Evolutionary conservation across 2,329 filamentous ascomycete genomes (phyloP).

Genomic region (Geoglossum cookeanum): DNA sequence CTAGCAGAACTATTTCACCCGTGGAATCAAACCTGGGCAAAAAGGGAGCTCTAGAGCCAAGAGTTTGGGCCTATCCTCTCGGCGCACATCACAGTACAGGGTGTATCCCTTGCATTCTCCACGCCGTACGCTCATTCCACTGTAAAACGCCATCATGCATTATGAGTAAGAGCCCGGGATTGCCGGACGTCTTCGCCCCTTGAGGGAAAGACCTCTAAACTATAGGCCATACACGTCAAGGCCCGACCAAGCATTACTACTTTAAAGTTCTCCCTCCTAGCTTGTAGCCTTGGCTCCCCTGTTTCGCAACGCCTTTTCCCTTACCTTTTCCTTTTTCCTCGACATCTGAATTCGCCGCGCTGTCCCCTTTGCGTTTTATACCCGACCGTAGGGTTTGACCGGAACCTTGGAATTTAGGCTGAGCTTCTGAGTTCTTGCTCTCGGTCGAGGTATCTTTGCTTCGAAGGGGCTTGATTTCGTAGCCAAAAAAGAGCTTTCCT

Average conservation of each 20-base stretch:
- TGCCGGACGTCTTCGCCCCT: neutral
- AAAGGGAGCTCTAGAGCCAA: no score
- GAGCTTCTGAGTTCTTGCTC: conserved; percentile 37
- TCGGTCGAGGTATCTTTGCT: conserved; percentile 53
- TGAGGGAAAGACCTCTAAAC: neutral
- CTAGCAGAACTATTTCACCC: no score
- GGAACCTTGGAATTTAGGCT: conserved; percentile 64
- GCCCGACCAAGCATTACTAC: neutral
- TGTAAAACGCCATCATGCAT: neutral
- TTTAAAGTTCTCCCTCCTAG: neutral
- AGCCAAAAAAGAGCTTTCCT: conserved; percentile 93
- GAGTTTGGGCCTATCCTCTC: no score
- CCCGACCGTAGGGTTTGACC: conserved; percentile 59
- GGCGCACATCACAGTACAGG: no score
- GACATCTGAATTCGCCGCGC: neutral
- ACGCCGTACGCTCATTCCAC: neutral
- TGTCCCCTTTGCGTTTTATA: conserved; percentile 46
- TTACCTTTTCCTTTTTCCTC: neutral
- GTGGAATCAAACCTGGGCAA: no score
- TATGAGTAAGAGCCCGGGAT: neutral
- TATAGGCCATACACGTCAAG: neutral
- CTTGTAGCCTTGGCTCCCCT: neutral
- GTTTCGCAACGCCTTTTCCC: neutral
- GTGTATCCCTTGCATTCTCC: neutral
- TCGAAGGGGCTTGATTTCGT: conserved; percentile 76